These are phyloP conservation scores for Cystobasidium onofrii DNA, from an alignment of 768 basidiomycete species.

Conservation along the genomic window DNA sequence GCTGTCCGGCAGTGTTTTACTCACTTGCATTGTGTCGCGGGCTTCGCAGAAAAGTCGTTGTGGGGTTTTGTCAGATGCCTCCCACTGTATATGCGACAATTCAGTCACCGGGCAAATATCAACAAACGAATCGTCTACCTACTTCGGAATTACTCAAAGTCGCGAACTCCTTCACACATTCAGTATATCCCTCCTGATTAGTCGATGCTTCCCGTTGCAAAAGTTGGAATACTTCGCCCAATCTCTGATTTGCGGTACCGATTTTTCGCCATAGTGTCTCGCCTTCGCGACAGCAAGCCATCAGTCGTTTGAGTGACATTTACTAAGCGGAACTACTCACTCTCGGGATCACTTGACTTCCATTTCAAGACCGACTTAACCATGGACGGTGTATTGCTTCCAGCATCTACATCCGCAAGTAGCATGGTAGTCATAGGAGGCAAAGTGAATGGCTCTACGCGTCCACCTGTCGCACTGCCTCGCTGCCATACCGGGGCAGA, in stretches of 20 bases:
- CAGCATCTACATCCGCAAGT: constrained; percentile 91
- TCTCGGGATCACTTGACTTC: constrained; percentile 58
- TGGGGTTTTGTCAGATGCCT: not conserved
- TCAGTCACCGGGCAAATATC: constrained; percentile 2
- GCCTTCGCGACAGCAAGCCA: constrained; percentile 23
- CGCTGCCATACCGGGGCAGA: constrained; percentile 63
- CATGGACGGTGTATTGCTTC: constrained; percentile 89
- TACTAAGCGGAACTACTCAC: not conserved
- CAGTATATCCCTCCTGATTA: not conserved
- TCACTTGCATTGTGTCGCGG: not conserved
- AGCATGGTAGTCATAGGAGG: constrained; percentile 76
- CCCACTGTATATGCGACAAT: constrained; percentile 17
- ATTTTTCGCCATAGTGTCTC: constrained; percentile 39
- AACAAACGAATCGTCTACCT: not conserved
- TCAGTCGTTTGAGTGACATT: not conserved
- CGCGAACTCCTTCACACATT: not conserved
- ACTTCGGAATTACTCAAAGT: not conserved
- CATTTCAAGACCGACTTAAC: constrained; percentile 85
- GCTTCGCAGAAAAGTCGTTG: constrained; percentile 20
- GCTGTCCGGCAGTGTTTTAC: not conserved
- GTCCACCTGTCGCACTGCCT: constrained; percentile 45
- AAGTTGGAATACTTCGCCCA: constrained; percentile 31
- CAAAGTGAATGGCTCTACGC: constrained; percentile 62
- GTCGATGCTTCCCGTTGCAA: not conserved
- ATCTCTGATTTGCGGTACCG: constrained; percentile 33